Evolutionary conservation across 768 basidiomycete species (phyloP), one percentile per base, ranked within the genome.

Genomic region (Saitozyma podzolica): DNA sequence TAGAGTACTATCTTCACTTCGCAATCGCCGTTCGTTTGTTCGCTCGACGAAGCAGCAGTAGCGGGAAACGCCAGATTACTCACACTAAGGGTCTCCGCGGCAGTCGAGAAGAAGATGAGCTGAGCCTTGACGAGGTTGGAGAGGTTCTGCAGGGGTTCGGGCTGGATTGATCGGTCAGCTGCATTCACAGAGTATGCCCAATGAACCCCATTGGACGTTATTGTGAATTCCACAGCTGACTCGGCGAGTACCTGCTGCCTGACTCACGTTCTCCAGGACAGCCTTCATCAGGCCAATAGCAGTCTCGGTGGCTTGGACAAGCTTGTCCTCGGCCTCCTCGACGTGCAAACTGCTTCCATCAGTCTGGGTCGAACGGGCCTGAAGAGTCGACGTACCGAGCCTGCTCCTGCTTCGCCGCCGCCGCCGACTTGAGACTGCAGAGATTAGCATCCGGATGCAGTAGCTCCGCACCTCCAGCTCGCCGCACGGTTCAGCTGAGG

Each of bases 221-320:
- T 47, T 17, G 52, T 70, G 51, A 67, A 61, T 51, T 56, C 0
- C n/a, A 7, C 11, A 8, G n/a, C 40, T 50, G 42, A 6, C 17
- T 20, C 6, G 14, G 29, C 8, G 19, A 37, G 16, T 11, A 13
- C 8, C n/a, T n/a, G 39, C n/a, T 47, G 40, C 5, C 19, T 55
- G 49, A 83, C 89, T 58, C 67, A 96, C 94, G 80, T 97, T 97
- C 72, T 98, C 95, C 45, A 99, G 84, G 14, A 98, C 95, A n/a
- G 91, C 89, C 84, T 95, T 95, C 93, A 96, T 95, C 50, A 92
- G 85, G 2, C 89, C 90, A 71, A 96, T 96, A 0, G 94, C 95
- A 40, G 94, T 89, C 80, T 99, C 96, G 20, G 96, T 99, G 84
- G 92, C 92, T 78, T 94, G 93, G 6, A 98, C 96, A 40, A 98